Base-by-base conservation (phyloP, 768 basidiomycete species). In the Boletus fagicola region DNA sequence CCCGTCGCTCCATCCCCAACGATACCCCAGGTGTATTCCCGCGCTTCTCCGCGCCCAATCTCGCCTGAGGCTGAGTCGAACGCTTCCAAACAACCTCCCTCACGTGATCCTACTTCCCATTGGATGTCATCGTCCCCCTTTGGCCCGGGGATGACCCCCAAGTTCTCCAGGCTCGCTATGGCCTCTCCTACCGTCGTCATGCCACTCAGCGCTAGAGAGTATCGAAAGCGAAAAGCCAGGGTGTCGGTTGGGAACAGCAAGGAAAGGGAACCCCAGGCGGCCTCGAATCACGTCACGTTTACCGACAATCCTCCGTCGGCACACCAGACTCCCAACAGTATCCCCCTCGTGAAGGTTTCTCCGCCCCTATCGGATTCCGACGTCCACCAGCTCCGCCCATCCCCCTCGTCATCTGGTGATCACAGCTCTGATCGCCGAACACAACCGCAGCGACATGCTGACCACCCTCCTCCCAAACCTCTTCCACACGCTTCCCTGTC, bases 121-220 rank as follows among this genome's bases (percentile, higher is more conserved):
- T 72, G 70, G 70, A 61, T 70, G 58, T 60, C 65, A 2, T 64
- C 68, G 0, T 57, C 65, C 28, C 70, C 70, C 43, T 72, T 72
- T 62, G 72, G 70, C 10, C 72, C 70, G 2, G 65, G 64, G 4
- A 5, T 16, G 43, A 66, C 63, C 0, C 70, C 70, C 13, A 73
- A 60, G 49, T 73, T 72, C 48, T 72, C 70, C 1, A 64, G 72
- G 44, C 66, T 69, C 18, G 33, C 70, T 28, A 62, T 73, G 57
- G 66, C 68, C 15, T 64, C 64, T 4, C 60, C 72, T 8, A 53
- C 62, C 2, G 64, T 72, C 30, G 66, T 72, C 36, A 72, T 72
- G 70, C 70, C 70, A 0, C 60, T 72, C 42, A 73, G 64, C 6
- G 72, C 65, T 0, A 65, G 38, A 13, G 66, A 72, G n/a, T 72